phyloP scores from a whole-genome alignment of 2,329 filamentous ascomycete species.

The Rutstroemia sp. region DNA sequence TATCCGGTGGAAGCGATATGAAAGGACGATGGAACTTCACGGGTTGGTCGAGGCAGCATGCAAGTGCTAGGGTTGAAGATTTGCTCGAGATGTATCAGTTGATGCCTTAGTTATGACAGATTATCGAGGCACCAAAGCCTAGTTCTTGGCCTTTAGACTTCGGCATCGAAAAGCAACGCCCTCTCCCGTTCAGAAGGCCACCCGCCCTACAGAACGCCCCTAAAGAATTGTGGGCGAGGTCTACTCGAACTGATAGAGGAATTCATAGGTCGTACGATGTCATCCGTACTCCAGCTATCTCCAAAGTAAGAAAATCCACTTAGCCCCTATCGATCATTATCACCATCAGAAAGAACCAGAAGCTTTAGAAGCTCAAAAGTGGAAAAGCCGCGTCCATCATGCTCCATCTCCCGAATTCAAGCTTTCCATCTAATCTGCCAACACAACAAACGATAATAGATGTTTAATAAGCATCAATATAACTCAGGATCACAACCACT shows the following conservation, averaged over 20 bases:
- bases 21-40: not conserved
- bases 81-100: not conserved
- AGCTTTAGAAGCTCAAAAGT: too few species aligned
- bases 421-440: not conserved
- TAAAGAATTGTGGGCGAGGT: not conserved
- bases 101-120: not conserved
- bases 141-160: too few species aligned
- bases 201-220: not conserved
- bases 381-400: too few species aligned
- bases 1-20: not conserved
- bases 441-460: not conserved
- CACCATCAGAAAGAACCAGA: too few species aligned
- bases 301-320: not conserved
- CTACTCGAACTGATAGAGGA: too few species aligned
- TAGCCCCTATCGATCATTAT: not conserved
- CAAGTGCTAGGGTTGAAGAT: too few species aligned
- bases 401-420: too few species aligned
- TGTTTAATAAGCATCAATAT: conserved; percentile 5
- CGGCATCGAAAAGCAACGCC: too few species aligned
- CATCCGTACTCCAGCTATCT: too few species aligned
- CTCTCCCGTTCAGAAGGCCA: too few species aligned
- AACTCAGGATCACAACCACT: not conserved
- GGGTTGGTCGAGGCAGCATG: not conserved
- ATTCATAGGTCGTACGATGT: too few species aligned
- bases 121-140: not conserved